These are phyloP conservation scores for Chalciporus piperatus DNA, from an alignment of 768 basidiomycete species.

Conservation along the genomic window DNA sequence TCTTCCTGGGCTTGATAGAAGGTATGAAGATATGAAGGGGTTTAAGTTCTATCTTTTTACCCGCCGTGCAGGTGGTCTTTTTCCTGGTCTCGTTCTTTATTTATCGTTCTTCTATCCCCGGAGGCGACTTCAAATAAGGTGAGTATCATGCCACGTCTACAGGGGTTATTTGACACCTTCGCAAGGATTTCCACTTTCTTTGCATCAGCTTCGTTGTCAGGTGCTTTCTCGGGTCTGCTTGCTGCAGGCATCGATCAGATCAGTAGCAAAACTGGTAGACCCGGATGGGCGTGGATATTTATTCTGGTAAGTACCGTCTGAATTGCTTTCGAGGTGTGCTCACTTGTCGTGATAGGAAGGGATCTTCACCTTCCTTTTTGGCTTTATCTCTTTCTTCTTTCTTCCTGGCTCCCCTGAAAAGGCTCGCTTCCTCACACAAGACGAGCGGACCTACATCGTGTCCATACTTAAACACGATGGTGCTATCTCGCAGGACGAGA, in stretches of 20 bases:
- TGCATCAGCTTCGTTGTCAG: slow-evolving; percentile 49
- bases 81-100: slow-evolving; percentile 54
- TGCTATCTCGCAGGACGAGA: slow-evolving; percentile 39
- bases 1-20: slow-evolving; percentile 51
- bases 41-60: no score
- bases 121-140: slow-evolving; percentile 16
- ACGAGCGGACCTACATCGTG: slow-evolving; percentile 47
- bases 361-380: slow-evolving; percentile 57
- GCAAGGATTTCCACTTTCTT: slow-evolving; percentile 38
- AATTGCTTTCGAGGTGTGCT: not conserved
- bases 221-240: slow-evolving; percentile 59
- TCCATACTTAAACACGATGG: slow-evolving; percentile 15
- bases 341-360: slow-evolving; percentile 40
- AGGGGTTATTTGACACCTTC: slow-evolving; percentile 6
- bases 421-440: slow-evolving; percentile 46
- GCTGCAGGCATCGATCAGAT: slow-evolving; percentile 55
- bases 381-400: slow-evolving; percentile 45
- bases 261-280: slow-evolving; percentile 46
- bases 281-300: slow-evolving; percentile 61
- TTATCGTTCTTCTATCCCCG: slow-evolving; percentile 43
- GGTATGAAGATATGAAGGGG: slow-evolving; percentile 36
- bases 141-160: not conserved
- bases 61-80: slow-evolving; percentile 43
- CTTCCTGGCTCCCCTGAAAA: slow-evolving; percentile 41
- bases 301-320: slow-evolving; percentile 34